These are phyloP conservation scores for Giardia duodenalis DNA, from an alignment of 208 protist species.

Conservation along the genomic window DNA sequence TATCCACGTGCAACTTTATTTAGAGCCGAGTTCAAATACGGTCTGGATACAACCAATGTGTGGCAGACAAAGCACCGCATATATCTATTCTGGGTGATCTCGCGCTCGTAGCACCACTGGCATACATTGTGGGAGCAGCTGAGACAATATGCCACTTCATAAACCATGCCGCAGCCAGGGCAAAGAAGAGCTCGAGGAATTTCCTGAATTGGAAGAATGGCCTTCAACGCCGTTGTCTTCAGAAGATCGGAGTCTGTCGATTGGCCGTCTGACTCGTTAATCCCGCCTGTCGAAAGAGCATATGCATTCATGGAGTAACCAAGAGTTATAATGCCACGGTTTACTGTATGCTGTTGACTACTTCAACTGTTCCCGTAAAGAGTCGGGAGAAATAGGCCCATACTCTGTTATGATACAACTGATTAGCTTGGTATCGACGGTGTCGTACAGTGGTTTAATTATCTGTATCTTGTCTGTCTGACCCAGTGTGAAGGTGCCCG, in stretches of 20 bases:
- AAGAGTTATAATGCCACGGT: no score
- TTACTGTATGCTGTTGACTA: no score
- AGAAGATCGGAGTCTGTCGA: neutral
- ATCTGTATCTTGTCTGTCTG: neutral
- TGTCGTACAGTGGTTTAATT: neutral
- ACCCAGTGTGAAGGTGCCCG: neutral
- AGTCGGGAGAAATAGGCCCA: neutral
- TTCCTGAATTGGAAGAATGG: neutral
- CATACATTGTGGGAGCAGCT: neutral
- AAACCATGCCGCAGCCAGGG: neutral
- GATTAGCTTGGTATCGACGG: neutral
- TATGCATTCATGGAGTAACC: no score
- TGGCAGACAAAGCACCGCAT: neutral
- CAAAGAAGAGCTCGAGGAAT: neutral
- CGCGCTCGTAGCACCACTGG: neutral
- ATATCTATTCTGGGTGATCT: neutral
- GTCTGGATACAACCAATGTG: neutral
- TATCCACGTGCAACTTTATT: neutral
- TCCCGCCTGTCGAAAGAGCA: no score
- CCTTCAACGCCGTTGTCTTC: neutral
- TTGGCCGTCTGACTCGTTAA: no score
- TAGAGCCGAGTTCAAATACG: neutral
- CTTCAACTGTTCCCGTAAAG: no score
- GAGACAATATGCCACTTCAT: neutral
- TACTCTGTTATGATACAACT: neutral